Percentiles rank a stretch among this genome's conserved stretches.
These are phyloP conservation scores for Diaporthe citri DNA, from an alignment of 2,329 filamentous ascomycete species.

Conservation along the genomic window DNA sequence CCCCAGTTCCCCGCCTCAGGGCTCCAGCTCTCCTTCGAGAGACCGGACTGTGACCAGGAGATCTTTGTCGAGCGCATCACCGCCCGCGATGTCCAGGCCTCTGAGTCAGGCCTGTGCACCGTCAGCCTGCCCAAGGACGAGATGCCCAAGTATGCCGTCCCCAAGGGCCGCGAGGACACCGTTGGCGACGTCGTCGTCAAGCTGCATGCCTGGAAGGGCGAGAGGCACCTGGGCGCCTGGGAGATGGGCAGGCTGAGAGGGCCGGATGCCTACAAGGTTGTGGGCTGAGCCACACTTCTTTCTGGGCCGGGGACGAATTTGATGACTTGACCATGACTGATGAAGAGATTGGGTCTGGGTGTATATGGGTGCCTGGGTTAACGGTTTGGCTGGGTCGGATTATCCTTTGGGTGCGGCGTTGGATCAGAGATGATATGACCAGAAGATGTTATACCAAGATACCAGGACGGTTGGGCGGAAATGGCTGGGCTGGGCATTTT, in stretches of 20 bases:
- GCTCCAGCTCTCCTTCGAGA: slow-evolving; percentile 39
- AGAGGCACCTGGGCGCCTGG: slow-evolving; percentile 38
- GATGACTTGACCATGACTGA: slow-evolving; percentile 5
- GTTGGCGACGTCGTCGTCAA: slow-evolving; percentile 33
- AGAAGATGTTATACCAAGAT: slow-evolving; percentile 9
- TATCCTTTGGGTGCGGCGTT: not conserved
- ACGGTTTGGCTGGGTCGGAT: not conserved
- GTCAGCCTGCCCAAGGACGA: slow-evolving; percentile 31
- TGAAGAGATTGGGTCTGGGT: not conserved
- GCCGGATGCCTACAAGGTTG: slow-evolving; percentile 18
- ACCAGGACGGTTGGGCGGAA: not conserved
- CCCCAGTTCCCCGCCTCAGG: slow-evolving; percentile 36
- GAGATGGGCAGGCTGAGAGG: slow-evolving; percentile 41
- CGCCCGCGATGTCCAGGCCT: slow-evolving; percentile 33
- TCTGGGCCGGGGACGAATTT: not conserved
- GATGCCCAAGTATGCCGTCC: slow-evolving; percentile 31
- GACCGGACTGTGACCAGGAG: slow-evolving; percentile 28
- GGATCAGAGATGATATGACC: not conserved
- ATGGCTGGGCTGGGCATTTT: not conserved
- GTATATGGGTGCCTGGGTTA: not conserved
- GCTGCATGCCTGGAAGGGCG: slow-evolving; percentile 42
- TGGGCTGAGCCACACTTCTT: slow-evolving; percentile 2
- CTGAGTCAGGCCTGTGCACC: slow-evolving; percentile 35
- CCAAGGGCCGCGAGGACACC: not conserved
- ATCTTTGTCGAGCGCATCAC: slow-evolving; percentile 38